These are phyloP conservation scores for Boletus albobrunnescens DNA, from an alignment of 1,284 basidiomycete genomes.

Conservation along the genomic window DNA sequence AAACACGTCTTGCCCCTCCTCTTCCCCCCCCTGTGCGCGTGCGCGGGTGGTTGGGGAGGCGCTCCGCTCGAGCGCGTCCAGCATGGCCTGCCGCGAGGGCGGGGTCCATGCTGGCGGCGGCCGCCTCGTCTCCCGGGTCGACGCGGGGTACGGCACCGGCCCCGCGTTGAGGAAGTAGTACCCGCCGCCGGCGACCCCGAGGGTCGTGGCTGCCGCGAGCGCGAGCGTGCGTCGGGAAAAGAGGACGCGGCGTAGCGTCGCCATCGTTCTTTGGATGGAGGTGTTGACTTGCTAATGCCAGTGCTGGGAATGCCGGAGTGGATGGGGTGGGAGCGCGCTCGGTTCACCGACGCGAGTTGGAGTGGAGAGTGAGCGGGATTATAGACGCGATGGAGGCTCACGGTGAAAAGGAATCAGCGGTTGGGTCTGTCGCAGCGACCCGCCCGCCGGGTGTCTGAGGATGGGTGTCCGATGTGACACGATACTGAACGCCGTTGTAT, in stretches of 20 bases:
- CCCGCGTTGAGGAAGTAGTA: slow-evolving; percentile 72
- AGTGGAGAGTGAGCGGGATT: too few relatives aligned
- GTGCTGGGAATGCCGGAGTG: too few relatives aligned
- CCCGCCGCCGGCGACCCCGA: slow-evolving; percentile 51
- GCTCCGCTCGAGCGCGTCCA: slow-evolving; percentile 44
- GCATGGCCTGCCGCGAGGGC: slow-evolving; percentile 61
- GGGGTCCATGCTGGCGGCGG: slow-evolving; percentile 76
- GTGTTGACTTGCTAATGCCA: too few relatives aligned
- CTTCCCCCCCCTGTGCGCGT: background rate
- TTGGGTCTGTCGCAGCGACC: too few relatives aligned
- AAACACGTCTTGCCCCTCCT: slow-evolving; percentile 47
- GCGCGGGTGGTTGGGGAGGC: background rate
- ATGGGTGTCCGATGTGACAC: too few relatives aligned
- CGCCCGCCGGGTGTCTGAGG: too few relatives aligned
- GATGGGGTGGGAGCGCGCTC: too few relatives aligned
- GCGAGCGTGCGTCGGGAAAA: slow-evolving; percentile 54
- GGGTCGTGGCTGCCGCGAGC: slow-evolving; percentile 48
- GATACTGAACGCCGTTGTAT: too few relatives aligned
- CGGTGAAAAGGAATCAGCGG: too few relatives aligned
- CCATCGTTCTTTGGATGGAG: too few relatives aligned
- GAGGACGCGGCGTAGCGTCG: slow-evolving; percentile 40
- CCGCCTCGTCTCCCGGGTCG: slow-evolving; percentile 57
- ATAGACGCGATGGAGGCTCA: too few relatives aligned
- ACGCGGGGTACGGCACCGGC: slow-evolving; percentile 52
- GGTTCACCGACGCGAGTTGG: too few relatives aligned